These are phyloP conservation scores for Sequoiadendron giganteum DNA, from an alignment of 75 land plant species.

Conservation along the genomic window DNA sequence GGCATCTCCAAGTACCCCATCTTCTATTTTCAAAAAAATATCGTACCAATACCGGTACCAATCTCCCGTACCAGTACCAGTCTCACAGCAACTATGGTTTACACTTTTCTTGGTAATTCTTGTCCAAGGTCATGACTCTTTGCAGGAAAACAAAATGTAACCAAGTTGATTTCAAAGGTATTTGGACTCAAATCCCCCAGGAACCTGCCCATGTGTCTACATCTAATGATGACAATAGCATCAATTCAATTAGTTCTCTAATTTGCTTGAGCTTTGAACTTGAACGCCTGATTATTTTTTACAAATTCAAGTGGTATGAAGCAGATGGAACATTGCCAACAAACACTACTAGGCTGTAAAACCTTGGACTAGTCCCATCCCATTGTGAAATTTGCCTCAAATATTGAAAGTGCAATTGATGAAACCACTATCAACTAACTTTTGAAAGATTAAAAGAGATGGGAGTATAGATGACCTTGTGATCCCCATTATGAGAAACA, in stretches of 20 bases:
- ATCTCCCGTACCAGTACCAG: too few relatives aligned
- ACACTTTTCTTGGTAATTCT: too few relatives aligned
- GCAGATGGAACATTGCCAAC: constrained; percentile 83
- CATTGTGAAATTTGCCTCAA: not conserved
- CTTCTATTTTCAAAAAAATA: too few relatives aligned
- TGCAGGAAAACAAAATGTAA: too few relatives aligned
- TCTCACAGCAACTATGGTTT: too few relatives aligned
- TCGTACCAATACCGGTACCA: too few relatives aligned
- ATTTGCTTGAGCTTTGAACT: constrained; percentile 68
- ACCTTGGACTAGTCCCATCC: not conserved
- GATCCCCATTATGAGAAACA: too few relatives aligned
- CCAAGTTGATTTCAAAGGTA: not conserved
- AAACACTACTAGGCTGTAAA: constrained; percentile 90
- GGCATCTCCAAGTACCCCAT: too few relatives aligned
- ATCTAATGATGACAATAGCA: not conserved
- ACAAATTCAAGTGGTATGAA: constrained; percentile 46
- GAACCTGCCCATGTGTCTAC: not conserved
- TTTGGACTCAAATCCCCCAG: not conserved
- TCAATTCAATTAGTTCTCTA: constrained; percentile 27
- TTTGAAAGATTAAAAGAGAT: too few relatives aligned
- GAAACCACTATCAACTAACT: too few relatives aligned
- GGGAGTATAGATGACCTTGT: too few relatives aligned
- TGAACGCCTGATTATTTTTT: constrained; percentile 61
- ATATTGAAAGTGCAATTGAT: not conserved
- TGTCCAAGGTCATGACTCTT: too few relatives aligned